Evolutionary conservation across 2,329 filamentous ascomycete genomes (phyloP), one percentile per base, ranked within the genome.

Genomic region (Alternaria tenuissima): DNA sequence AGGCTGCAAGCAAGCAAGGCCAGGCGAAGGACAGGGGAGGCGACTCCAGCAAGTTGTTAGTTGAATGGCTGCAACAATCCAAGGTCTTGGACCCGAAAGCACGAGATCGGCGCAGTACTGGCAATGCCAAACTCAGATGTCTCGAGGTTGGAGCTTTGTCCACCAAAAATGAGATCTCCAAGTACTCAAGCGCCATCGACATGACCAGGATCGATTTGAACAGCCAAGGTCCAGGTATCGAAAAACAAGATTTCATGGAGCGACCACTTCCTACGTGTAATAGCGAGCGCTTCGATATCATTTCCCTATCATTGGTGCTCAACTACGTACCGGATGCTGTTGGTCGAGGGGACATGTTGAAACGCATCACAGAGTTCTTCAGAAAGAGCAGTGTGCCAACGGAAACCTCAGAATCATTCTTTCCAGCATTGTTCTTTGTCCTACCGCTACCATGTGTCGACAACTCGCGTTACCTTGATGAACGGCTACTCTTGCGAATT

Each of bases 181-280:
- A 83, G 61, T 91, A 70, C 42, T 67, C 90, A 62, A 84, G 84
- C 7, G 75, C 86, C 43, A 91, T 98, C 69, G 83, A 91, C 36
- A 88, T 96, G 70, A 86, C 89, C 62, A 87, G 93, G 65, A 97
- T 99, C 76, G 95, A 99, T 75, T 81, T 99, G 57, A 91, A 96
- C 78, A 95, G 93, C 61, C 93, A 96, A 74, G 89, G 89, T 47
- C 84, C 89, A 1, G 89, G 88, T 0, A 99, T 99, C 66, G 76
- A 89, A 58, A 88, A 96, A 77, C 93, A 97, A 75, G 93, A 99
- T 77, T 98, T 99, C 73, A 97, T 99, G 94, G 81, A 92, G 67
- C 86, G 93, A 26, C 91, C 93, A 0, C 78, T 94, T 3, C 94
- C 94, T 0, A 76, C 67, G 7, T 75, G 84, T 22, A 81, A 85